These are phyloP conservation scores for Exophiala calicioides DNA, from an alignment of 2,329 filamentous ascomycete genomes.

Conservation along the genomic window DNA sequence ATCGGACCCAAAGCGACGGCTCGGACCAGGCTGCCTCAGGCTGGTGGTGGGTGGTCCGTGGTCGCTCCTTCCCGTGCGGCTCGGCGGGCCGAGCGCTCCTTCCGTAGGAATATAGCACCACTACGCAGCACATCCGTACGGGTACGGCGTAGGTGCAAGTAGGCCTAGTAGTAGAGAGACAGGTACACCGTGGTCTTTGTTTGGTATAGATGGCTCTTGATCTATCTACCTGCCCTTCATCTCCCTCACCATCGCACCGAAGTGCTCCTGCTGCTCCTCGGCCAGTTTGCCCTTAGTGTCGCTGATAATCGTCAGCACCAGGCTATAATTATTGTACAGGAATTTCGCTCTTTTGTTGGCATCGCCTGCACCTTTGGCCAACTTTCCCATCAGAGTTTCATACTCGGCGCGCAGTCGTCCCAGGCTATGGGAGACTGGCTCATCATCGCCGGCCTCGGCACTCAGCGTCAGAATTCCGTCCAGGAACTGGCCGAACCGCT, in stretches of 20 bases:
- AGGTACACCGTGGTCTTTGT: no score
- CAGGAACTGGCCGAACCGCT: constrained; percentile 91
- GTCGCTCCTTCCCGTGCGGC: no score
- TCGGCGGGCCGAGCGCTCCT: no score
- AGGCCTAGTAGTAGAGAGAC: no score
- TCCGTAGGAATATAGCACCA: no score
- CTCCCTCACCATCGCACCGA: constrained; percentile 58
- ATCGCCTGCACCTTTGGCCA: constrained; percentile 74
- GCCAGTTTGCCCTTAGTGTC: constrained; percentile 51
- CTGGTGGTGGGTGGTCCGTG: no score
- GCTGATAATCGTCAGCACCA: constrained; percentile 89
- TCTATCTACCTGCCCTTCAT: constrained; percentile 19
- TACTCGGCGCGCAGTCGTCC: constrained; percentile 76
- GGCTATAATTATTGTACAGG: constrained; percentile 91
- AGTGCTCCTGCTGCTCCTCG: constrained; percentile 74
- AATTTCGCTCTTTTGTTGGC: constrained; percentile 81
- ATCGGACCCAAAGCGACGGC: no score
- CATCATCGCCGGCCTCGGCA: constrained; percentile 88
- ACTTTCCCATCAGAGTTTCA: constrained; percentile 76
- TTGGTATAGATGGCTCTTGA: background rate
- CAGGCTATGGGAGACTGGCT: constrained; percentile 83
- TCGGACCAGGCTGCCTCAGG: no score
- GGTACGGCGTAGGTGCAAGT: no score
- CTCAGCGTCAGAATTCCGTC: constrained; percentile 82
- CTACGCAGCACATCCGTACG: no score